These are phyloP conservation scores for Auxenochlorella pyrenoidosa DNA, from an alignment of 139 green algal genomes.

Conservation along the genomic window DNA sequence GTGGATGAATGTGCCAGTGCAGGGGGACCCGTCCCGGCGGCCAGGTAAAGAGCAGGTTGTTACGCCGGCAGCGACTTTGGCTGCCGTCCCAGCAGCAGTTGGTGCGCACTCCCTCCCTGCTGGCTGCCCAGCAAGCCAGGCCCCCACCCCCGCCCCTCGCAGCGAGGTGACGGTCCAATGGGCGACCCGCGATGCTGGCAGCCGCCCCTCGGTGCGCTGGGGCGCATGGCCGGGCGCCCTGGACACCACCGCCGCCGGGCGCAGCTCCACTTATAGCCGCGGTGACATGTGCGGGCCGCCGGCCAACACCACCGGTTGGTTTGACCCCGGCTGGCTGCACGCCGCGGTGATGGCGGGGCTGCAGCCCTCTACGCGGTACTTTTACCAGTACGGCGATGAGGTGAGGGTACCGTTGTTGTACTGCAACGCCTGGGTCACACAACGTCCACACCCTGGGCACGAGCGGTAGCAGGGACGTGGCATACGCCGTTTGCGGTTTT, in stretches of 20 bases:
- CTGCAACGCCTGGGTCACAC: too few relatives aligned
- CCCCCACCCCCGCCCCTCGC: not conserved
- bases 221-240: not conserved
- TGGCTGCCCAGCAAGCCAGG: too few relatives aligned
- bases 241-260: conserved; percentile 5
- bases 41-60: too few relatives aligned
- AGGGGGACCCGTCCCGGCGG: too few relatives aligned
- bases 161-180: conserved; percentile 39
- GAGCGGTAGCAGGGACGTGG: too few relatives aligned
- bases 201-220: conserved; percentile 16
- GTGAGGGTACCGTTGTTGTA: too few relatives aligned
- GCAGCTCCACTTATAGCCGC: conserved; percentile 32
- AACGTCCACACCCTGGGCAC: too few relatives aligned
- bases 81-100: too few relatives aligned
- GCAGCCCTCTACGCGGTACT: conserved; percentile 46
- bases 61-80: too few relatives aligned
- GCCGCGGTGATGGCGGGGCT: conserved; percentile 51
- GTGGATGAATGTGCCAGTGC: too few relatives aligned
- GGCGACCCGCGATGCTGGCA: conserved; percentile 7
- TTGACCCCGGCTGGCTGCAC: conserved; percentile 55
- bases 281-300: conserved; percentile 66
- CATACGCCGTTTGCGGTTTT: too few relatives aligned
- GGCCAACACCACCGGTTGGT: conserved; percentile 44
- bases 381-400: conserved; percentile 41
- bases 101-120: not conserved